These are phyloP conservation scores for Cytospora chrysosperma DNA, from an alignment of 2,329 filamentous ascomycete genomes.

Conservation along the genomic window DNA sequence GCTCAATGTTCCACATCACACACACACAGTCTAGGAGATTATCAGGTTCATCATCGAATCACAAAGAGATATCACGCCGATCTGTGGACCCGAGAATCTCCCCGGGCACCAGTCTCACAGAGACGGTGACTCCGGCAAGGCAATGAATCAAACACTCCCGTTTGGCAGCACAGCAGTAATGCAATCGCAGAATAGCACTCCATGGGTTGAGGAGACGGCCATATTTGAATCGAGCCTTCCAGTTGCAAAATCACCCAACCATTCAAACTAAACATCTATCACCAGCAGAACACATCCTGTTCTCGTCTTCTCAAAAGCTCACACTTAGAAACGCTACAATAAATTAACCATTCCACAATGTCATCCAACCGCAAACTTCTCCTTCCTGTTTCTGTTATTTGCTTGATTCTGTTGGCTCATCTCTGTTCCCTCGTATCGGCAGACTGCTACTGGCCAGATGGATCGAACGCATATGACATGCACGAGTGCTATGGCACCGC, in stretches of 20 bases:
- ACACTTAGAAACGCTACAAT: too few relatives aligned
- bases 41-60: neutral
- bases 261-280: neutral
- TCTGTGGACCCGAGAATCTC: neutral
- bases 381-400: neutral
- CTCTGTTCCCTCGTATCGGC: neutral
- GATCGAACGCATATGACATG: conserved; percentile 9
- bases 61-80: neutral
- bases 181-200: neutral
- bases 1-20: neutral
- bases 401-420: neutral
- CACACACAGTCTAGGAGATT: neutral
- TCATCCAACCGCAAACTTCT: neutral
- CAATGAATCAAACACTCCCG: neutral
- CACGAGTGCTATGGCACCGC: conserved; percentile 8
- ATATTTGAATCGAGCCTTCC: neutral
- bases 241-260: neutral
- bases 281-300: neutral
- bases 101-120: neutral
- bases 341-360: neutral
- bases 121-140: neutral
- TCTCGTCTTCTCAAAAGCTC: neutral
- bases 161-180: neutral
- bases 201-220: too few relatives aligned
- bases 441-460: conserved; percentile 14